A percentile compares a stretch with the other conserved stretches of the same genome.
Evolutionary conservation across 345 rosid genomes (phyloP).

Genomic region (Moricandia arvensis): DNA sequence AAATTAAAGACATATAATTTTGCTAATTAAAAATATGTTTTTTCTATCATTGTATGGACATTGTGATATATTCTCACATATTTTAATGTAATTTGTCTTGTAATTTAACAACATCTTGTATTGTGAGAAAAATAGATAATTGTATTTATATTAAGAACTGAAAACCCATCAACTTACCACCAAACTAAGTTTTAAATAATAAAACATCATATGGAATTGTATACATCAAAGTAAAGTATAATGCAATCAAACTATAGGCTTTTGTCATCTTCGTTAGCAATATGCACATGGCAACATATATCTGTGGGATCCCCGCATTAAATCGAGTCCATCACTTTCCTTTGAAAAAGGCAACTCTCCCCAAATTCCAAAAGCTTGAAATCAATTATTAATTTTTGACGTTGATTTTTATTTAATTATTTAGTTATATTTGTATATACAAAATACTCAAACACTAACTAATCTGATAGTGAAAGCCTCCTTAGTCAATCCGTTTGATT

Average conservation of each 20-base stretch:
- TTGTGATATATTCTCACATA: background rate
- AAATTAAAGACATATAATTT: background rate
- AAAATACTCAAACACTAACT: background rate
- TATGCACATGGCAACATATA: conserved; percentile 37
- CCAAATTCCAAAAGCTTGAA: conserved; percentile 2
- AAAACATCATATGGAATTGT: background rate
- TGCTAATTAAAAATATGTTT: background rate
- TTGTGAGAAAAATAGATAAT: background rate
- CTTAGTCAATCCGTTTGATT: no score
- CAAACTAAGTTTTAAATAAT: background rate
- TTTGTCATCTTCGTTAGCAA: conserved; percentile 28
- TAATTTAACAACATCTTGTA: background rate
- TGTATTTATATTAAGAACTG: background rate
- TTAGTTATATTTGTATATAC: background rate
- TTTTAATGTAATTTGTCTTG: background rate
- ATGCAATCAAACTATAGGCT: conserved; percentile 13
- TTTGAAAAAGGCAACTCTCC: conserved; percentile 20
- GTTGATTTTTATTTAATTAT: background rate
- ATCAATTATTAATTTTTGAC: conserved; percentile 26
- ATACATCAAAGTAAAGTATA: conserved; percentile 18
- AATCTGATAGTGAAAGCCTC: no score
- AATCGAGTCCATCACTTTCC: conserved; percentile 37
- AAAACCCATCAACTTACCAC: background rate
- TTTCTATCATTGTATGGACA: background rate
- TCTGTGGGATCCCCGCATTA: conserved; percentile 37